Conservation (phyloP, 2,329 filamentous ascomycete species). For the Fusarium praegraminearum region DNA sequence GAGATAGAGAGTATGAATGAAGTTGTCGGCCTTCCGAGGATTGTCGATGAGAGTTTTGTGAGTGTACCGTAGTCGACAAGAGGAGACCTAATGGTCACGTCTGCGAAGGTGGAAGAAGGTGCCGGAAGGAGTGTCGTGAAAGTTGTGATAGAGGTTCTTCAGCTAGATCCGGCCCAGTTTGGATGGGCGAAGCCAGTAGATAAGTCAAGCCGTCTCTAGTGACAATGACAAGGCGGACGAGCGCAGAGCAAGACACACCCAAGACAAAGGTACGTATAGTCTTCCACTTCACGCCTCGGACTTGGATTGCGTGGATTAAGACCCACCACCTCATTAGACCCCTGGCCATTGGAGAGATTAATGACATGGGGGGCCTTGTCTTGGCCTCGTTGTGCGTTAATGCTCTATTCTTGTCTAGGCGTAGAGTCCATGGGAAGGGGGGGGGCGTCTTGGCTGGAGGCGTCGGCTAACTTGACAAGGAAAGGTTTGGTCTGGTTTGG, state of each 20-base stretch:
- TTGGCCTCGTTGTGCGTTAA: conserved; percentile 50
- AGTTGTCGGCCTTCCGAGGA: conserved; percentile 36
- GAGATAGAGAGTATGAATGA: conserved; percentile 24
- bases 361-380: conserved; percentile 51
- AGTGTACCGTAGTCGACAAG: conserved; percentile 36
- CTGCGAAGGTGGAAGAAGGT: conserved; percentile 43
- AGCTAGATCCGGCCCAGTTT: conserved; percentile 36
- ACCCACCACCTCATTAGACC: conserved; percentile 46
- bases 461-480: conserved; percentile 49
- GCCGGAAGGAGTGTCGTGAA: conserved; percentile 56
- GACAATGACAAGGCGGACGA: conserved; percentile 46
- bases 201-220: conserved; percentile 44
- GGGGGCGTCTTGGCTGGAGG: conserved; percentile 49
- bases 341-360: conserved; percentile 51
- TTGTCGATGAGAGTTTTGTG: conserved; percentile 32
- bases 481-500: conserved; percentile 50
- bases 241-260: conserved; percentile 32
- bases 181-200: conserved; percentile 43
- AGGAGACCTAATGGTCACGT: conserved; percentile 47
- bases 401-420: conserved; percentile 59
- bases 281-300: conserved; percentile 45
- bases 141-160: conserved; percentile 48
- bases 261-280: conserved; percentile 42
- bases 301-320: conserved; percentile 54
- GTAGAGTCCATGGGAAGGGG: conserved; percentile 29